These are phyloP conservation scores for Moricandia arvensis DNA, from an alignment of 345 rosid genomes.

Conservation along the genomic window DNA sequence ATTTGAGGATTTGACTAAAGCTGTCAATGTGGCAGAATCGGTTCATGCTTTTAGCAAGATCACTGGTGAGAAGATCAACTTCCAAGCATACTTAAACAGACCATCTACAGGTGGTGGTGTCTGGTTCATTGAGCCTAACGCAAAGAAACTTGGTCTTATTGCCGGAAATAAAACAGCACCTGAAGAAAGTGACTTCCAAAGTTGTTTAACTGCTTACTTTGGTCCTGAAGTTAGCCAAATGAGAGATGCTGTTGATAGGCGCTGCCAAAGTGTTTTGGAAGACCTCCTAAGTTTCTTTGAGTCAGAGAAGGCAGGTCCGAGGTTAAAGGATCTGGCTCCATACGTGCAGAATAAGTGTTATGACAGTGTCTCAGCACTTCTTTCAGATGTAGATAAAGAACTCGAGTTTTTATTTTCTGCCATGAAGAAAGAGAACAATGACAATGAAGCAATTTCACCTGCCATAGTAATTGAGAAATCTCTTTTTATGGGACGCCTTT, in stretches of 20 bases:
- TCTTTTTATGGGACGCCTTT: conserved; percentile 85
- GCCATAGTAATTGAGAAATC: conserved; percentile 79
- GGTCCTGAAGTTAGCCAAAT: conserved; percentile 86
- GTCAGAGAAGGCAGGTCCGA: conserved; percentile 80
- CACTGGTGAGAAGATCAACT: conserved; percentile 57
- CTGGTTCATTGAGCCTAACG: conserved; percentile 87
- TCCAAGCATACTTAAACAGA: conserved; percentile 76
- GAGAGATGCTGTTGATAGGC: conserved; percentile 78
- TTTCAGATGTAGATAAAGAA: conserved; percentile 62
- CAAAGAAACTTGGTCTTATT: conserved; percentile 50
- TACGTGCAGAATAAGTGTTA: conserved; percentile 82
- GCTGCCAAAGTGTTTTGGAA: conserved; percentile 70
- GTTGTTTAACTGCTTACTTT: conserved; percentile 79
- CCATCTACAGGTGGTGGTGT: conserved; percentile 90
- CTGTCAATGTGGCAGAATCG: conserved; percentile 52
- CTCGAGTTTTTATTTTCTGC: conserved; percentile 56
- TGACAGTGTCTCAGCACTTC: conserved; percentile 64
- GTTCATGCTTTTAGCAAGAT: conserved; percentile 44
- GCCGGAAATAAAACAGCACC: conserved; percentile 48
- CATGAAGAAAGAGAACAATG: conserved; percentile 47
- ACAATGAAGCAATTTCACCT: conserved; percentile 42
- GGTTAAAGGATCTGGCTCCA: conserved; percentile 76
- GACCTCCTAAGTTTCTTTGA: conserved; percentile 88
- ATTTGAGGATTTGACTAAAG: conserved; percentile 61
- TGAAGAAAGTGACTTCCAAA: conserved; percentile 70